Conservation (phyloP, 2,329 filamentous ascomycete genomes). For the Colletotrichum sp. region DNA sequence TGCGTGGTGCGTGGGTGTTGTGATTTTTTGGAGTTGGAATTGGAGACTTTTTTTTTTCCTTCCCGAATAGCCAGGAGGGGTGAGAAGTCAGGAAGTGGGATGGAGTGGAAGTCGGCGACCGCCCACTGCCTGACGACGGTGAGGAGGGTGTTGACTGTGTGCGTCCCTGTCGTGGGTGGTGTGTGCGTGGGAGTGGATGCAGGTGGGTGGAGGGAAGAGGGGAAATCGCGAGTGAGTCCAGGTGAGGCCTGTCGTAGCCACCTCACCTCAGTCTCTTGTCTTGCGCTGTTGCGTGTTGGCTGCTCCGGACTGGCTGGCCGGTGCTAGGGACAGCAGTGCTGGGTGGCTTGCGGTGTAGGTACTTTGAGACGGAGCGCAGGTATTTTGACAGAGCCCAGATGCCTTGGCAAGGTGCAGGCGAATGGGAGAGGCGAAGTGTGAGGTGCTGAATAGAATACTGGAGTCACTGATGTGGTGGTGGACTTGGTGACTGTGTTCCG, state of each 20-base stretch:
- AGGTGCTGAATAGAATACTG: neutral
- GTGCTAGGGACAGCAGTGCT: neutral
- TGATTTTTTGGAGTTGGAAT: conserved; percentile 20
- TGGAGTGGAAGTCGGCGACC: conserved; percentile 4
- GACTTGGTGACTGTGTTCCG: neutral
- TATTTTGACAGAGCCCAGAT: neutral
- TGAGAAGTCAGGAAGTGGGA: conserved; percentile 16
- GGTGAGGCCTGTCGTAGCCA: conserved; percentile 1
- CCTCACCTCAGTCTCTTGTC: neutral
- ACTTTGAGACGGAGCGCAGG: neutral
- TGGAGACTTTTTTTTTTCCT: conserved; percentile 18
- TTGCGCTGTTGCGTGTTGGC: neutral
- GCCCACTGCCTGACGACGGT: neutral
- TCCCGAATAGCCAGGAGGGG: neutral
- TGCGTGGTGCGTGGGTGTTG: conserved; percentile 13
- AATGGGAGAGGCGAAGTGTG: neutral
- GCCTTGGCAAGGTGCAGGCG: neutral
- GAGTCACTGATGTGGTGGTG: neutral
- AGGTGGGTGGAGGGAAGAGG: conserved; percentile 11
- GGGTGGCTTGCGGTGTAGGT: neutral
- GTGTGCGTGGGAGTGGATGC: conserved; percentile 11
- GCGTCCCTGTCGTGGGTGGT: neutral
- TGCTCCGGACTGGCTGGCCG: neutral
- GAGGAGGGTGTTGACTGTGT: neutral
- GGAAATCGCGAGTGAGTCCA: conserved; percentile 16